Percentiles rank a stretch among this genome's conserved stretches.
phyloP scores from a whole-genome alignment of 2,329 filamentous ascomycete genomes.

The Coleophoma crateriformis region DNA sequence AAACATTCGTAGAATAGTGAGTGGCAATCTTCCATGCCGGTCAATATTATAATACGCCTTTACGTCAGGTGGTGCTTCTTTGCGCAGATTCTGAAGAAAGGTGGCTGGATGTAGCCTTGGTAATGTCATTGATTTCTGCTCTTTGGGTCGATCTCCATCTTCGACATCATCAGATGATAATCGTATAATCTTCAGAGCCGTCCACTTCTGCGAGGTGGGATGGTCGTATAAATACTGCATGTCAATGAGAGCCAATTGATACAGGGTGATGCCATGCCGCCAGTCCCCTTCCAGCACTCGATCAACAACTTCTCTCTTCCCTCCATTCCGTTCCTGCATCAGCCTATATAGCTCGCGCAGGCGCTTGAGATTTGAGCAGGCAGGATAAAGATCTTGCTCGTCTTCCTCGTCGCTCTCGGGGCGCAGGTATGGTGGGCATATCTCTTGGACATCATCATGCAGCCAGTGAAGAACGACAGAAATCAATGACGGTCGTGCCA shows the following conservation, averaged over 20 bases:
- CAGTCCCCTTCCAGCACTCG: constrained; percentile 64
- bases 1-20: constrained; percentile 73
- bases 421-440: constrained; percentile 55
- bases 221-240: constrained; percentile 62
- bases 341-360: constrained; percentile 60
- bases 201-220: constrained; percentile 59
- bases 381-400: constrained; percentile 62
- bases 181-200: constrained; percentile 52
- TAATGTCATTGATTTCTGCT: constrained; percentile 42
- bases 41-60: constrained; percentile 82
- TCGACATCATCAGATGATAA: constrained; percentile 34
- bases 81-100: constrained; percentile 71
- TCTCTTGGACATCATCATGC: constrained; percentile 54
- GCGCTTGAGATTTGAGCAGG: constrained; percentile 58
- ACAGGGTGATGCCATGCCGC: constrained; percentile 57
- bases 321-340: constrained; percentile 54
- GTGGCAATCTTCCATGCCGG: constrained; percentile 60
- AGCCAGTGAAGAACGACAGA: constrained; percentile 75
- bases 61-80: constrained; percentile 68
- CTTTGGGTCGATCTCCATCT: constrained; percentile 26
- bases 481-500: constrained; percentile 68
- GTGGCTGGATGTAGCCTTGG: constrained; percentile 77
- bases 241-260: constrained; percentile 66
- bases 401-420: constrained; percentile 50
- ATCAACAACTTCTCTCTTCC: constrained; percentile 57